Evolutionary conservation across 2,329 filamentous ascomycete species (phyloP).

Genomic region (Leptographium flavum): DNA sequence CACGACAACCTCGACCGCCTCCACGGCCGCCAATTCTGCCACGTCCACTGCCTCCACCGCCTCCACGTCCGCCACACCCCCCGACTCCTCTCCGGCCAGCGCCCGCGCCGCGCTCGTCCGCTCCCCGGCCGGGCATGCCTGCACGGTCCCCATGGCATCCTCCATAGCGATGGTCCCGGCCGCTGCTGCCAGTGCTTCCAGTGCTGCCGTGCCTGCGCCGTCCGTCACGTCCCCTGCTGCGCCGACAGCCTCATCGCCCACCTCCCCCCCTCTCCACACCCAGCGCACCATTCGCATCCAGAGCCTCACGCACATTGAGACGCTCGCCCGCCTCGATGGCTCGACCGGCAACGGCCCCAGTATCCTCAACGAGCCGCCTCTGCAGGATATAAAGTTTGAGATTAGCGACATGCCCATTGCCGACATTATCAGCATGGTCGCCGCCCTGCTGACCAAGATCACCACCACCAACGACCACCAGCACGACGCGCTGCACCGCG

Average conservation of each 20-base stretch:
- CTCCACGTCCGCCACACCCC: constrained; percentile 33
- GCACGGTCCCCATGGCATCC: constrained; percentile 9
- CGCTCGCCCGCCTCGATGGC: constrained; percentile 67
- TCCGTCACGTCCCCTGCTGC: constrained; percentile 15
- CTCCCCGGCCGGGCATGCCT: constrained; percentile 2
- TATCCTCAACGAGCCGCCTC: constrained; percentile 33
- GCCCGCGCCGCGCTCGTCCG: neutral
- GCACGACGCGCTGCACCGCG: constrained; percentile 75
- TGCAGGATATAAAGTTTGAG: constrained; percentile 60
- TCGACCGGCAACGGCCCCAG: constrained; percentile 37
- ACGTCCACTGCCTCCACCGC: neutral
- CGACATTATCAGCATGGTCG: constrained; percentile 98
- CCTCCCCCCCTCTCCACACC: constrained; percentile 17
- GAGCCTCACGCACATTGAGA: constrained; percentile 83
- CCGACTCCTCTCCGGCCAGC: constrained; percentile 28
- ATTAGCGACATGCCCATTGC: constrained; percentile 95
- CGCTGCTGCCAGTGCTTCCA: constrained; percentile 10
- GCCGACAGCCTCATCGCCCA: constrained; percentile 15
- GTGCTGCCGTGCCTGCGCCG: too few species aligned
- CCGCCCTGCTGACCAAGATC: constrained; percentile 89
- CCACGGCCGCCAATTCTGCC: neutral
- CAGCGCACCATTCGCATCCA: constrained; percentile 61
- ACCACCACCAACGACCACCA: constrained; percentile 92
- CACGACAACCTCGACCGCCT: constrained; percentile 3
- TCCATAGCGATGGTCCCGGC: neutral